Evolutionary conservation across 148 eudicot species (phyloP).

Genomic region (Dianthus caryophyllus): DNA sequence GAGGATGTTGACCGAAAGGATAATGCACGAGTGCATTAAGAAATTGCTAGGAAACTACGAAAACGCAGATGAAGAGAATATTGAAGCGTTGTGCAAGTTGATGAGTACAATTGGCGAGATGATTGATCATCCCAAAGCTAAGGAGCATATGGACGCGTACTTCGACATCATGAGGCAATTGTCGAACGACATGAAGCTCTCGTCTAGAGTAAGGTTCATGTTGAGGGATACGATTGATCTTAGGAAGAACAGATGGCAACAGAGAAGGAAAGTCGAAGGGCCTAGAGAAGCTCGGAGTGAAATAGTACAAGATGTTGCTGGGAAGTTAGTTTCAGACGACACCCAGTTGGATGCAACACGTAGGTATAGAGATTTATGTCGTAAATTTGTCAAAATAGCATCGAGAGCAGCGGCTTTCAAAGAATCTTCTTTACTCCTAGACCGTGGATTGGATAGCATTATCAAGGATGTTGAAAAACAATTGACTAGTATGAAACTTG

Average conservation of each 20-base stretch:
- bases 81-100: slow-evolving; percentile 90
- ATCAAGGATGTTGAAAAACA: too few species aligned
- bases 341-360: too few species aligned
- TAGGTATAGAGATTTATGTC: too few species aligned
- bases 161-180: slow-evolving; percentile 59
- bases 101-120: slow-evolving; percentile 92
- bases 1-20: slow-evolving; percentile 85
- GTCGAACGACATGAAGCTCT: slow-evolving; percentile 74
- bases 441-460: too few species aligned
- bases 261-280: slow-evolving; percentile 90
- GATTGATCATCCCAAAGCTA: slow-evolving; percentile 80
- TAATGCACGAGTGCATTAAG: slow-evolving; percentile 84
- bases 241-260: slow-evolving; percentile 86
- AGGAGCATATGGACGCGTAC: slow-evolving; percentile 76
- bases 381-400: too few species aligned
- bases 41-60: slow-evolving; percentile 64
- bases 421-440: too few species aligned
- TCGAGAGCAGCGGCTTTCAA: too few species aligned
- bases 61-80: slow-evolving; percentile 76
- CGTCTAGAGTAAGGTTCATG: slow-evolving; percentile 86
- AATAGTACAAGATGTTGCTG: slow-evolving; percentile 90
- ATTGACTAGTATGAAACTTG: too few species aligned
- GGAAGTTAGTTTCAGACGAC: slow-evolving; percentile 58
- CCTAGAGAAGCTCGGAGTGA: slow-evolving; percentile 97
- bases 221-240: slow-evolving; percentile 80